Evolutionary conservation across 257 asterid genomes (phyloP).

Genomic region (Jasminum sambac): DNA sequence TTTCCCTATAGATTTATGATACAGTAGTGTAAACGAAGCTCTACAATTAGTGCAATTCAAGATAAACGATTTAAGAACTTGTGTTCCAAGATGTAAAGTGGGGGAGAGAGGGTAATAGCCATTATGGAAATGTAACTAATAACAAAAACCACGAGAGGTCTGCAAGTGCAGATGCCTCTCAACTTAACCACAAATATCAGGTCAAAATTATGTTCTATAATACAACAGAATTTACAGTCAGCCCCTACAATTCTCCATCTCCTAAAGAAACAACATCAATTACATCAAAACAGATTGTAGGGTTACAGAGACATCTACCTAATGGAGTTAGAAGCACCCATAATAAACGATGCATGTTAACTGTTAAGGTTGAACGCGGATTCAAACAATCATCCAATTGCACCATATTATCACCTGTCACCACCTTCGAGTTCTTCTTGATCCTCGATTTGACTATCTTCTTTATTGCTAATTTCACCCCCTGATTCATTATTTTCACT

Average conservation of each 20-base stretch:
- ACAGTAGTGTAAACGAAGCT: no score
- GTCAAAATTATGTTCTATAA: background rate
- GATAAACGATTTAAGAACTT: no score
- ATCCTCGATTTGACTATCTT: constrained; percentile 84
- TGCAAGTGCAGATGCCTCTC: background rate
- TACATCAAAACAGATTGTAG: background rate
- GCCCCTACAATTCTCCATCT: no score
- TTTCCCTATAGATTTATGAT: no score
- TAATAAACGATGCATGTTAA: no score
- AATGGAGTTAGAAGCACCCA: background rate
- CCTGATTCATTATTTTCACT: constrained; percentile 47
- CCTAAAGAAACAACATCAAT: no score
- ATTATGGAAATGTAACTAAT: no score
- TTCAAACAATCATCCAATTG: background rate
- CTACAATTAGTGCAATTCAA: no score
- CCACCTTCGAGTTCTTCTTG: constrained; percentile 95
- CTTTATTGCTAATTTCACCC: constrained; percentile 61
- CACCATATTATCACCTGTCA: constrained; percentile 51
- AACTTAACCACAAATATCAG: background rate
- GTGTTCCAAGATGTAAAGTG: no score
- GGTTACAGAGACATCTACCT: background rate
- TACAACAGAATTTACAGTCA: background rate
- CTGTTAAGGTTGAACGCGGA: background rate
- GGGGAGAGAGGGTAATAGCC: no score
- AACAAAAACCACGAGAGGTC: background rate